A percentile compares a stretch with the other conserved stretches of the same genome.
Conservation (phyloP, 331 rosid genomes). For the Acacia pycnantha region DNA sequence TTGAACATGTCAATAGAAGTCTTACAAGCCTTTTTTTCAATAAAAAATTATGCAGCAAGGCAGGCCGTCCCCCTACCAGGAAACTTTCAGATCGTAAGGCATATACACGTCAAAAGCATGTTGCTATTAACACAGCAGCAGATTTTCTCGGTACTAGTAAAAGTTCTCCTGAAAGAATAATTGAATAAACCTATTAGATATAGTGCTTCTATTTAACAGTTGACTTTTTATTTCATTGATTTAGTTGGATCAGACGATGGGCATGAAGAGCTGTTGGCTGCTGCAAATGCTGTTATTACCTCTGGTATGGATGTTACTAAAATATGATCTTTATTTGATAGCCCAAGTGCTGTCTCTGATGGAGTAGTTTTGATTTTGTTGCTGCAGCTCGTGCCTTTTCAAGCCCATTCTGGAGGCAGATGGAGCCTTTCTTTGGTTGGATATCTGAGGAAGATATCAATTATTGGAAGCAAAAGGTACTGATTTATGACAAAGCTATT, state of each 20-base stretch:
- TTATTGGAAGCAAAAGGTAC: constrained; percentile 75
- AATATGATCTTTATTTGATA: constrained; percentile 18
- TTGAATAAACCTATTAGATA: constrained; percentile 9
- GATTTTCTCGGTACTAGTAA: constrained; percentile 70
- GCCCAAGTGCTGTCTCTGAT: constrained; percentile 28
- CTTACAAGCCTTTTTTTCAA: constrained; percentile 25
- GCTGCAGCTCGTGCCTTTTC: constrained; percentile 61
- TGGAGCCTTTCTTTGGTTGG: constrained; percentile 73
- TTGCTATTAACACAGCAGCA: constrained; percentile 60
- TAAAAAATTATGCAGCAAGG: constrained; percentile 59
- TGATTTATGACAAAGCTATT: constrained; percentile 4
- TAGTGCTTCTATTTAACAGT: constrained; percentile 28
- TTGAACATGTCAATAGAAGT: constrained; percentile 26
- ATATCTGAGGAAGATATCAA: constrained; percentile 57
- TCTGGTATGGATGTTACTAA: constrained; percentile 51
- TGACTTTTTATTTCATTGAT: constrained; percentile 41
- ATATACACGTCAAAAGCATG: constrained; percentile 76
- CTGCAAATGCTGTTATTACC: constrained; percentile 67
- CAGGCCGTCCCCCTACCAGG: constrained; percentile 95
- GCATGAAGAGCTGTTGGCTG: constrained; percentile 84
- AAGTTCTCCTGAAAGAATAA: not conserved
- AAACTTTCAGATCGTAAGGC: constrained; percentile 91
- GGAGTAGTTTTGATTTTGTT: constrained; percentile 36
- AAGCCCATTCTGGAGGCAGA: constrained; percentile 78
- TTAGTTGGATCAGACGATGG: constrained; percentile 85